These are phyloP conservation scores for Beauveria rudraprayagi DNA, from an alignment of 2,329 filamentous ascomycete genomes.

Conservation along the genomic window DNA sequence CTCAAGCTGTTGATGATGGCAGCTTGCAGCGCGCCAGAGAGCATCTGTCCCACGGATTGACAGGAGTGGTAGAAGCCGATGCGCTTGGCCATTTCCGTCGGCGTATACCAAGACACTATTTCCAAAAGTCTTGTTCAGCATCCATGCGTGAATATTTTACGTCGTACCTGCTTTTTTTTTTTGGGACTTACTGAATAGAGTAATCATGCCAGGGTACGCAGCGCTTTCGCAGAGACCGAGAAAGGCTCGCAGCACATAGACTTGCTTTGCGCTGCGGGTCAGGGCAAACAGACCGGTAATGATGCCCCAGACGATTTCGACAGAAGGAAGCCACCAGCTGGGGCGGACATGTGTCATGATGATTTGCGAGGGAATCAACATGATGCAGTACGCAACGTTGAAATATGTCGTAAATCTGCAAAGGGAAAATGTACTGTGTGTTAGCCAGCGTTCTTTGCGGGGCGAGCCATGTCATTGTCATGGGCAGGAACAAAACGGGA, in stretches of 20 bases:
- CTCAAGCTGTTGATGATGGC: constrained; percentile 32
- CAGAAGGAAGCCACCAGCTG: constrained; percentile 29
- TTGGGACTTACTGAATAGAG: constrained; percentile 22
- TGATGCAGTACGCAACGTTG: constrained; percentile 51
- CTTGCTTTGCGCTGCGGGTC: constrained; percentile 26
- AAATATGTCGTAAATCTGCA: constrained; percentile 36
- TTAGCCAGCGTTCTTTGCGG: not conserved
- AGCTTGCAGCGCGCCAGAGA: constrained; percentile 35
- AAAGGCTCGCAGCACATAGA: constrained; percentile 32
- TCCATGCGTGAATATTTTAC: too few species aligned
- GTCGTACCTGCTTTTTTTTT: too few species aligned
- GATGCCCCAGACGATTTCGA: constrained; percentile 24
- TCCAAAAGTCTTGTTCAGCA: not conserved
- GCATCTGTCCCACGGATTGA: constrained; percentile 32
- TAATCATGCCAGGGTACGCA: constrained; percentile 29
- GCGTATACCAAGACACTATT: constrained; percentile 32
- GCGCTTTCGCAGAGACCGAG: constrained; percentile 29
- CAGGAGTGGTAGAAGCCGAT: constrained; percentile 35
- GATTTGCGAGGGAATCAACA: constrained; percentile 29
- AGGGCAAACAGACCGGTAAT: constrained; percentile 23
- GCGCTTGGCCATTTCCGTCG: constrained; percentile 31
- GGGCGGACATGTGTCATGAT: constrained; percentile 30
- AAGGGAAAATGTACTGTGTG: not conserved
- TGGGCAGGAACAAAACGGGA: not conserved
- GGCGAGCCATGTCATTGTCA: not conserved